Evolutionary conservation across 176 grass and related monocot species (phyloP).

Genomic region (Musa beccarii): DNA sequence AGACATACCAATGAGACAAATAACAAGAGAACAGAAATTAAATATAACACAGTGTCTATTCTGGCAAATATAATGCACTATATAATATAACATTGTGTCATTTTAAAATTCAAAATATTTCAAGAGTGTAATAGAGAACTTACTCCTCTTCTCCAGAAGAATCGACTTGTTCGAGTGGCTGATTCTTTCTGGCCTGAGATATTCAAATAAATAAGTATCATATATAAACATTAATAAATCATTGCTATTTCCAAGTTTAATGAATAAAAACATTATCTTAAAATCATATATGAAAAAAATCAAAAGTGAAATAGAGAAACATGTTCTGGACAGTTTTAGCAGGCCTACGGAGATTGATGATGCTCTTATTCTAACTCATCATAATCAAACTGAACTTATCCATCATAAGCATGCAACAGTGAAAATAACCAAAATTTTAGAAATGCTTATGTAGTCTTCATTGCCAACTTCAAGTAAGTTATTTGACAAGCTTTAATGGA

Average conservation of each 20-base stretch:
- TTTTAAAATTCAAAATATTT: slow-evolving; percentile 8
- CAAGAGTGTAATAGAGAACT: slow-evolving; percentile 19
- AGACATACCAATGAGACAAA: neutral
- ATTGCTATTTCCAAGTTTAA: neutral
- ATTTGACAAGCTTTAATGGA: neutral
- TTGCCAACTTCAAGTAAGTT: neutral
- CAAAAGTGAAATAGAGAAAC: neutral
- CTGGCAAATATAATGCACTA: neutral
- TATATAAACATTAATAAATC: neutral
- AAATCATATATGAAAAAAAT: neutral
- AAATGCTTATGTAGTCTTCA: neutral
- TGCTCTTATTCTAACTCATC: neutral
- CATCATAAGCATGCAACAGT: neutral
- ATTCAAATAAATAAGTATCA: slow-evolving; percentile 2
- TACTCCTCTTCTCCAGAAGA: slow-evolving; percentile 98
- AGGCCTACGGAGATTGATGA: neutral
- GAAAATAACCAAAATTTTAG: neutral
- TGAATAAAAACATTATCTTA: neutral
- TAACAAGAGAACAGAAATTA: neutral
- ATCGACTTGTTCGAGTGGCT: slow-evolving; percentile 58
- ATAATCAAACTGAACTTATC: neutral
- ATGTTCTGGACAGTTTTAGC: neutral
- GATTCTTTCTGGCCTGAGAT: slow-evolving; percentile 72
- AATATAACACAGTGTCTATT: neutral
- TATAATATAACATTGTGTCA: neutral